Evolutionary conservation across 176 grass and related monocot species (phyloP).

Genomic region (Oryza meridionalis): DNA sequence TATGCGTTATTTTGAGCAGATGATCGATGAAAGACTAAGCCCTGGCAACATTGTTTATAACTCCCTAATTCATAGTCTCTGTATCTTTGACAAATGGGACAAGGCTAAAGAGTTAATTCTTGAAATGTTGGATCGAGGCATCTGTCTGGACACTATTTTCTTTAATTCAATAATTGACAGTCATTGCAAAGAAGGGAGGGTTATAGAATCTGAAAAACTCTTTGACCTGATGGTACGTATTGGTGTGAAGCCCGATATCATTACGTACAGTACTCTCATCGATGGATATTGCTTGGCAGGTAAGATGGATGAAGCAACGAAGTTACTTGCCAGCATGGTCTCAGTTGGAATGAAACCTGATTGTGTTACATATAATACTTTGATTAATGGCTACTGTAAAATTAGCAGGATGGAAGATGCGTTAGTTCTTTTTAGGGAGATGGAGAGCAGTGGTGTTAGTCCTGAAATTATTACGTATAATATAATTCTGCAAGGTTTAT

Average conservation of each 20-base stretch:
- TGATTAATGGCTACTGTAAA: not conserved
- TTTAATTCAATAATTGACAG: slow-evolving; percentile 9
- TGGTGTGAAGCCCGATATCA: not conserved
- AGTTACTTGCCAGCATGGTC: not conserved
- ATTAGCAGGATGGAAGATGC: not conserved
- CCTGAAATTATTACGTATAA: not conserved
- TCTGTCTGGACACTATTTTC: not conserved
- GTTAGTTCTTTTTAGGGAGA: not conserved
- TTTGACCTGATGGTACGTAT: not conserved
- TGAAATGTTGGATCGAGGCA: slow-evolving; percentile 34
- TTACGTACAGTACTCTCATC: not conserved
- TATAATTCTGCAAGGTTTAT: not conserved
- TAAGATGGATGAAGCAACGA: not conserved
- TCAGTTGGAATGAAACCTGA: not conserved
- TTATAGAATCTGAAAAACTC: not conserved
- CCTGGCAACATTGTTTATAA: not conserved
- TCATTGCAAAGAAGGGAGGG: not conserved
- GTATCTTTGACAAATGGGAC: slow-evolving; percentile 8
- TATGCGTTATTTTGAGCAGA: slow-evolving; percentile 22
- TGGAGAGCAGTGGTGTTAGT: not conserved
- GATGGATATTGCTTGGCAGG: not conserved
- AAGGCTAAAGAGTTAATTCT: slow-evolving; percentile 27
- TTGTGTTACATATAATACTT: not conserved
- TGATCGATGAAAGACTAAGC: not conserved
- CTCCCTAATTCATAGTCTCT: not conserved